A percentile compares a stretch with the other conserved stretches of the same genome.
Evolutionary conservation across 2,329 filamentous ascomycete species (phyloP).

Genomic region (Aspergillus fischeri): DNA sequence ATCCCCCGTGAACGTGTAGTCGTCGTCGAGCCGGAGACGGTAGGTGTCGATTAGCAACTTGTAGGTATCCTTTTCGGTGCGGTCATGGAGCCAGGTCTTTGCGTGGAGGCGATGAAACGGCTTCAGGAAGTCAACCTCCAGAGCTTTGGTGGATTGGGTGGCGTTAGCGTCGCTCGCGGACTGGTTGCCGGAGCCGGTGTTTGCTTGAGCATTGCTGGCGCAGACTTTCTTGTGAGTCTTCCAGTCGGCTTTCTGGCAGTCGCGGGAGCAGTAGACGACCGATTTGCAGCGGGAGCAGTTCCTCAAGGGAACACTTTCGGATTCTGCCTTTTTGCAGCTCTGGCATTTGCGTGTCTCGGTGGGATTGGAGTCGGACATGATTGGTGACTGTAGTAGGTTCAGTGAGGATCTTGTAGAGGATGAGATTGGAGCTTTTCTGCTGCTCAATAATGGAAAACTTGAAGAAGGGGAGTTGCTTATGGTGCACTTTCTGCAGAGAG

Average conservation of each 20-base stretch:
- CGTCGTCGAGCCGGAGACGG: conserved; percentile 34
- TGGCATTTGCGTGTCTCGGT: not conserved
- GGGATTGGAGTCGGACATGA: too few species aligned
- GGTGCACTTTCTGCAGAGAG: too few species aligned
- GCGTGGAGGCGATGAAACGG: conserved; percentile 42
- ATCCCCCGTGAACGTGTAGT: not conserved
- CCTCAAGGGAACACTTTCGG: conserved; percentile 6
- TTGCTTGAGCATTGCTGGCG: conserved; percentile 19
- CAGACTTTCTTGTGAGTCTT: conserved; percentile 48
- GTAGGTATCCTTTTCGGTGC: conserved; percentile 44
- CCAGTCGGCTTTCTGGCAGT: conserved; percentile 52
- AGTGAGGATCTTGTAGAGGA: too few species aligned
- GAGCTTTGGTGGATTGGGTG: conserved; percentile 5
- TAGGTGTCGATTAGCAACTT: conserved; percentile 47
- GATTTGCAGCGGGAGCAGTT: conserved; percentile 48
- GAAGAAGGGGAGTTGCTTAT: too few species aligned
- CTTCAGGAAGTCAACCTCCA: conserved; percentile 25
- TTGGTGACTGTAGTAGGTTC: too few species aligned
- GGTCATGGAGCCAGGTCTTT: conserved; percentile 43
- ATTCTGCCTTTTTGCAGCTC: not conserved
- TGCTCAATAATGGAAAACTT: too few species aligned
- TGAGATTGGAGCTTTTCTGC: too few species aligned
- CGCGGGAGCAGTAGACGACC: conserved; percentile 48
- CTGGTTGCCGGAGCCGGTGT: not conserved
- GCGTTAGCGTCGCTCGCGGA: not conserved